Evolutionary conservation across 495 filamentous ascomycete species (phyloP), one percentile per base, ranked within the genome.

Genomic region (Podospora didyma): DNA sequence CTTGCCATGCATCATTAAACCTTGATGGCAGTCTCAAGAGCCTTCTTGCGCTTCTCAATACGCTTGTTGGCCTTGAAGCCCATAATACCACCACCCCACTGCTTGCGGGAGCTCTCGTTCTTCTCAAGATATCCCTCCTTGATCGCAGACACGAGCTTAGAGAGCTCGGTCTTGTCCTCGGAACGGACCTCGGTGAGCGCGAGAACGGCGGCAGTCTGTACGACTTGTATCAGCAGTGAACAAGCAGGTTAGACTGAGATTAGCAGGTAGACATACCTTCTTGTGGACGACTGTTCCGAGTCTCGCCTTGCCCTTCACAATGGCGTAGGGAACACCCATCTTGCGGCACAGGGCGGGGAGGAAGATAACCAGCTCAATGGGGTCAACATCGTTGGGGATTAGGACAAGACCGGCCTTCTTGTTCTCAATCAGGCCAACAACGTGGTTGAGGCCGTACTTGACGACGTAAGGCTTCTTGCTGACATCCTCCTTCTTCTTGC

Each of bases 1-100:
- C 47, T 60, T 51, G 45, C 53, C 58, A 60, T 60, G 62, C 52
- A 55, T 58, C 48, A 54, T 73, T 95, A 97, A 78, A 99, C 91
- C 84, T 96, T 96, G 87, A 97, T 89, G 66, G 92, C 90, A 57
- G 73, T 73, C 75, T 97, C 94, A 61, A 94, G 67, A 66, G 91
- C 90, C 86, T 96, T 96, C 81, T 90, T 84, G 83, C 91, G 92
- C 90, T 97, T 97, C 80, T 92, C 89, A 69, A 86, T 86, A 70
- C 87, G 84, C 72, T 89, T 92, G 69, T 89, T 85, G 69, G 95
- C 93, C 89, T 99, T 99, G 74, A 85, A 82, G 65, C 95, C 95
- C 93, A 97, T 96, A 81, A 97, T 96, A 79, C 95, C 95, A 85
- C 95, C 95, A 82, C 95, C 95, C 94, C 95, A 99, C 81, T 92